A percentile compares a stretch with the other conserved stretches of the same genome.
These are phyloP conservation scores for Termitomyces sp. DNA, from an alignment of 1,284 basidiomycete species.

Conservation along the genomic window DNA sequence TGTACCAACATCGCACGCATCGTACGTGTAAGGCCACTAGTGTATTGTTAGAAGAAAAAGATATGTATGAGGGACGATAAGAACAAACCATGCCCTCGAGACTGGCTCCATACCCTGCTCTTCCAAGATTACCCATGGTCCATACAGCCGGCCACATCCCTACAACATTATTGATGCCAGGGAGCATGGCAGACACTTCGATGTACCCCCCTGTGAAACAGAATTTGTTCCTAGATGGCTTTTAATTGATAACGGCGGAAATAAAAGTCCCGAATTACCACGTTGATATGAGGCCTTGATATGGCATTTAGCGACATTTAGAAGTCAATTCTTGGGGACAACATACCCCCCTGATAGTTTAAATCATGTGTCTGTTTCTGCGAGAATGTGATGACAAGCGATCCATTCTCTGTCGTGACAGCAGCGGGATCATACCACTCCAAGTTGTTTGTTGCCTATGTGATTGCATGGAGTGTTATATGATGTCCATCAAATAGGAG, in stretches of 20 bases:
- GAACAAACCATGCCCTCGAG: constrained; percentile 41
- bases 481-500: neutral
- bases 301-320: neutral
- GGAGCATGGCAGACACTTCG: constrained; percentile 55
- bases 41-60: neutral
- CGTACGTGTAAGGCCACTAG: constrained; percentile 76
- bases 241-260: neutral
- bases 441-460: constrained; percentile 50
- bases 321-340: neutral
- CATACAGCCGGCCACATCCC: constrained; percentile 71
- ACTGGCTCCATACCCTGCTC: constrained; percentile 45
- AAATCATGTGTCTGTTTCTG: constrained; percentile 64
- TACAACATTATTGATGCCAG: constrained; percentile 49
- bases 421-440: constrained; percentile 74
- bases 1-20: constrained; percentile 69
- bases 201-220: constrained; percentile 70
- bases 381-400: constrained; percentile 75
- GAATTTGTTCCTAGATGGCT: constrained; percentile 39
- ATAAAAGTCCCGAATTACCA: constrained; percentile 25
- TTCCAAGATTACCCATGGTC: constrained; percentile 62
- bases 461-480: neutral
- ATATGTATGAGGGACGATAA: neutral
- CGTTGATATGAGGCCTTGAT: constrained; percentile 44
- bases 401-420: constrained; percentile 74
- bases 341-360: constrained; percentile 63